Conservation (phyloP, 2,329 filamentous ascomycete genomes). For the Pseudogymnoascus sp. region DNA sequence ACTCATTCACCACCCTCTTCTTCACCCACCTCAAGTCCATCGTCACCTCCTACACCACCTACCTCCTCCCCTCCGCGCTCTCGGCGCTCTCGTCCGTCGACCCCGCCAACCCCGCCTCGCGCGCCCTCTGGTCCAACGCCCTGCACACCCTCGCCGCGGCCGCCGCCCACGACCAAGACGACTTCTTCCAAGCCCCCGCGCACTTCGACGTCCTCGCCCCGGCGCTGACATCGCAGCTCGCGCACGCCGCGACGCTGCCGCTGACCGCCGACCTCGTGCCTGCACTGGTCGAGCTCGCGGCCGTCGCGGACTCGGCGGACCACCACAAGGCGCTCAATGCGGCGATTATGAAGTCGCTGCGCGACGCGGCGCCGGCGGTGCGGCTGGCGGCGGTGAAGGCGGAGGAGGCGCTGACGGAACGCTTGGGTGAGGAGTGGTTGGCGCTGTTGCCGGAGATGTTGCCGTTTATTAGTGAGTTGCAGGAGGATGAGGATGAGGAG, state of each 20-base stretch:
- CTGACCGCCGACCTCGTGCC: slow-evolving; percentile 54
- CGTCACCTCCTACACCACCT: slow-evolving; percentile 84
- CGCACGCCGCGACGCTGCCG: slow-evolving; percentile 37
- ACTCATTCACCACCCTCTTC: slow-evolving; percentile 70
- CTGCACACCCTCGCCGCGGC: slow-evolving; percentile 64
- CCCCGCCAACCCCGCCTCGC: slow-evolving; percentile 38
- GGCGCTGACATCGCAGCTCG: slow-evolving; percentile 60
- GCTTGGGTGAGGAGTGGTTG: slow-evolving; percentile 88
- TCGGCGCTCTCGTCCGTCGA: slow-evolving; percentile 46
- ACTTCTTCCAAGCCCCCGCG: slow-evolving; percentile 89
- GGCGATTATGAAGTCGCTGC: slow-evolving; percentile 67
- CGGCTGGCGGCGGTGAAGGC: slow-evolving; percentile 75
- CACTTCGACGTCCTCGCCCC: slow-evolving; percentile 70
- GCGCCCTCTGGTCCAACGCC: slow-evolving; percentile 59
- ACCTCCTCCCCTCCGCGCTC: slow-evolving; percentile 68
- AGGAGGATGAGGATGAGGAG: slow-evolving; percentile 91
- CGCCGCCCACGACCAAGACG: slow-evolving; percentile 85
- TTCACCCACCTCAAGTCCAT: slow-evolving; percentile 86
- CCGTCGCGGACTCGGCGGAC: slow-evolving; percentile 72
- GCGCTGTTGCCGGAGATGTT: slow-evolving; percentile 88
- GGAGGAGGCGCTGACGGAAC: slow-evolving; percentile 70
- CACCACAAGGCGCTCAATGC: slow-evolving; percentile 87
- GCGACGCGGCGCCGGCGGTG: slow-evolving; percentile 61
- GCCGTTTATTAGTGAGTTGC: slow-evolving; percentile 87
- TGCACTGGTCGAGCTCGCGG: slow-evolving; percentile 69